Base-by-base conservation (phyloP, 345 rosid species). In the Populus tremula region DNA sequence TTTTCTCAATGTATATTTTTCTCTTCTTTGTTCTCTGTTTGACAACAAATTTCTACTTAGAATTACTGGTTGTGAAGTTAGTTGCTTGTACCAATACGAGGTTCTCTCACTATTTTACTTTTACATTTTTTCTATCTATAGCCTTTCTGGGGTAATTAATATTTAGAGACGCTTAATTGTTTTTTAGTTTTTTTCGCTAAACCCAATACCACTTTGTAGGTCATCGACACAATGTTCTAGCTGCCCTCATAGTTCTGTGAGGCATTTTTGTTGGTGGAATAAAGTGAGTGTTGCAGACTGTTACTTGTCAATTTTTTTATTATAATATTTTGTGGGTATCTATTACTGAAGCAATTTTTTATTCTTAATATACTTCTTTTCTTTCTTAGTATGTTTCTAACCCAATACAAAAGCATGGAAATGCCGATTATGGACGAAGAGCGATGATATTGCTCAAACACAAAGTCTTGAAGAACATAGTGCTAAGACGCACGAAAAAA, bases 191-290 rank as follows among this genome's bases (percentile, higher is more conserved):
- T 25, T 5, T 64, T 33, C 18, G 36, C 70, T 47, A 47, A 67
- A 36, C 41, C 31, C 33, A 18, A 56, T 70, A 31, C 64, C 17
- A n/a, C 31, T 47, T 72, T 86, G 64, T 87, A 93, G 98, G 82
- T 75, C 90, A 25, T 84, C 89, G 75, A 47, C 77, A 69, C 84
- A 70, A 50, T 96, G 99, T 73, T 71, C 85, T 2, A 87, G 81
- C 84, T 96, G 99, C 77, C 87, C 92, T 68, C 99, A 96, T 84
- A 91, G 79, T 77, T 78, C 92, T 18, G 94, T 91, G 72, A 90
- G 98, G 80, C 99, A 96, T 84, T 96, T 96, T 77, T 96, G 99
- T 85, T 96, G 99, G 99, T 96, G 99, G 99, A 96, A 96, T 84
- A 92, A 88, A 87, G 99, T 96, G 75, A 90, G 88, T 80, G 74